Evolutionary conservation across 108 stramenopile genomes (phyloP).

Genomic region (Thalassiosira profunda): DNA sequence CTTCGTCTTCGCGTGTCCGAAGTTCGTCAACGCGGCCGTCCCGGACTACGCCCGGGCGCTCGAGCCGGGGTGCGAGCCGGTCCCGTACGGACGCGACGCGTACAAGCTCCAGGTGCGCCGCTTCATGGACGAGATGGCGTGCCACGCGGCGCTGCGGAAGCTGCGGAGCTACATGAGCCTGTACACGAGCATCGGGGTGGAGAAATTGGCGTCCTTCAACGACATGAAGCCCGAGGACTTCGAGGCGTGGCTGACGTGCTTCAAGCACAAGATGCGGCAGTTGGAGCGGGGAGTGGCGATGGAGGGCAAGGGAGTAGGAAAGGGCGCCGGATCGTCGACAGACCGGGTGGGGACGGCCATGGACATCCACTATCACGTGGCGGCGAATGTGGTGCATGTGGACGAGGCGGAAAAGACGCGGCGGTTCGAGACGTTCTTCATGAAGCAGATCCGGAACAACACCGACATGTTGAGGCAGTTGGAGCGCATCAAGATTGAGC

Average conservation of each 20-base stretch:
- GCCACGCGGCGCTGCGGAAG: constrained; percentile 70
- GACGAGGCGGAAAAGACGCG: constrained; percentile 89
- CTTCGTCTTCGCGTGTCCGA: constrained; percentile 91
- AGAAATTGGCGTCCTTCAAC: constrained; percentile 91
- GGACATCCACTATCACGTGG: constrained; percentile 82
- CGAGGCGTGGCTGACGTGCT: constrained; percentile 54
- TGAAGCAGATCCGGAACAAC: constrained; percentile 77
- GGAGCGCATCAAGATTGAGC: constrained; percentile 46
- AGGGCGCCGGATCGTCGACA: constrained; percentile 3
- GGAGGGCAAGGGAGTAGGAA: constrained; percentile 1
- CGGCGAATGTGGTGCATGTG: constrained; percentile 73
- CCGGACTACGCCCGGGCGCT: constrained; percentile 70
- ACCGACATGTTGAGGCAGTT: constrained; percentile 75
- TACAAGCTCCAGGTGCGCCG: constrained; percentile 87
- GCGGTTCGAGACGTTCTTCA: constrained; percentile 88
- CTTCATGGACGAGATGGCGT: constrained; percentile 85
- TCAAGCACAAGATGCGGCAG: constrained; percentile 82
- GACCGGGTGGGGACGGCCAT: constrained; percentile 61
- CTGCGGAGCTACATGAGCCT: constrained; percentile 96
- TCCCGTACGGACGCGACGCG: constrained; percentile 59
- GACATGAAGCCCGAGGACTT: constrained; percentile 65
- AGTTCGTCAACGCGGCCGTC: constrained; percentile 88
- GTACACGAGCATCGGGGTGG: constrained; percentile 93
- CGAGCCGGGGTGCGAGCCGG: constrained; percentile 27
- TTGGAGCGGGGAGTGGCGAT: constrained; percentile 43